Conservation (phyloP, 768 basidiomycete genomes). For the Naganishia antarctica region DNA sequence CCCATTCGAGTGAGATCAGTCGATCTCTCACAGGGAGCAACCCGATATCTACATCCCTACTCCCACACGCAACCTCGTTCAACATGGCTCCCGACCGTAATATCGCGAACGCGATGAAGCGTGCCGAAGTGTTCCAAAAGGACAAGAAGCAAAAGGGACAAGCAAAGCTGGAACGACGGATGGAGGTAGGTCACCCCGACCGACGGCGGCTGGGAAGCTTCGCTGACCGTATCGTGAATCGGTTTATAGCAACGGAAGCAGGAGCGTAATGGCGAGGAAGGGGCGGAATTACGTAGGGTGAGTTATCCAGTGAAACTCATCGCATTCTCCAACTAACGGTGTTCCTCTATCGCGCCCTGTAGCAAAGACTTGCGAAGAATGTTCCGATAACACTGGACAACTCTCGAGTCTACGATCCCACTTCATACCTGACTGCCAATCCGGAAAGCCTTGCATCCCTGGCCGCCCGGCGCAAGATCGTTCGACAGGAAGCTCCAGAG, state of each 20-base stretch:
- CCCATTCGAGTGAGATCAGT: too few species aligned
- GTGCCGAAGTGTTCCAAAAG: constrained; percentile 70
- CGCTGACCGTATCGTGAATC: not conserved
- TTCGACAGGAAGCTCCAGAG: not conserved
- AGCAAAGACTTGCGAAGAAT: constrained; percentile 81
- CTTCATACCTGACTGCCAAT: constrained; percentile 50
- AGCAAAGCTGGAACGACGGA: constrained; percentile 70
- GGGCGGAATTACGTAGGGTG: constrained; percentile 20
- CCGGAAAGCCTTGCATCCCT: constrained; percentile 42
- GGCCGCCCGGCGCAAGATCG: constrained; percentile 19
- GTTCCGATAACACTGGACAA: constrained; percentile 90
- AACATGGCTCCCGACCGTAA: constrained; percentile 44
- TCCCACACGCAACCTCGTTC: not conserved
- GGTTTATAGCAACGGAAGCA: constrained; percentile 12
- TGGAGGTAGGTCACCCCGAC: constrained; percentile 56
- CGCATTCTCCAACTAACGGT: not conserved
- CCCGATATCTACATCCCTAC: too few species aligned
- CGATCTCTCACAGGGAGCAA: too few species aligned
- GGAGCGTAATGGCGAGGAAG: constrained; percentile 25
- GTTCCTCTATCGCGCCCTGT: not conserved
- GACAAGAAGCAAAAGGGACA: constrained; percentile 72
- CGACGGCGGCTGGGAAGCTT: too few species aligned
- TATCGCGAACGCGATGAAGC: constrained; percentile 83
- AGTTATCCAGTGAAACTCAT: not conserved
- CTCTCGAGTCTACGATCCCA: constrained; percentile 65